A percentile compares a stretch with the other conserved stretches of the same genome.
phyloP scores from a whole-genome alignment of 305 asterid species.

The Fraxinus dipetala region DNA sequence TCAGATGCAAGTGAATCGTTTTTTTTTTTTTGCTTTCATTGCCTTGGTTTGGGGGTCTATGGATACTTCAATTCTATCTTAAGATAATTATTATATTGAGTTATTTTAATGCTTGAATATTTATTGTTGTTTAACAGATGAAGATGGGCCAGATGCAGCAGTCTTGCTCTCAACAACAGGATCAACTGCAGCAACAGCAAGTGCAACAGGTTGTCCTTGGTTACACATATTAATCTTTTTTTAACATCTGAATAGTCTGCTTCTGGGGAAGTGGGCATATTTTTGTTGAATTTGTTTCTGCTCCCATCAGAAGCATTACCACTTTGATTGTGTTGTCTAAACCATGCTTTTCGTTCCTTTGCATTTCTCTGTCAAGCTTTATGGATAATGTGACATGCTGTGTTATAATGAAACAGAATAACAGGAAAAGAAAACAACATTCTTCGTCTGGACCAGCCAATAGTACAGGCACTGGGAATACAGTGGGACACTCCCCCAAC shows the following conservation, averaged over 20 bases:
- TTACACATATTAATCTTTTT: conserved; percentile 13
- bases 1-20: neutral
- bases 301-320: neutral
- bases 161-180: conserved; percentile 88
- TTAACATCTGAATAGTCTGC: neutral
- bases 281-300: conserved; percentile 10
- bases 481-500: conserved; percentile 89
- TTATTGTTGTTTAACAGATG: conserved; percentile 46
- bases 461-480: conserved; percentile 98
- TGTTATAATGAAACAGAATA: conserved; percentile 49
- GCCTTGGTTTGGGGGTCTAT: neutral
- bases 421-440: conserved; percentile 88
- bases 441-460: conserved; percentile 98
- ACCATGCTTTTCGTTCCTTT: conserved; percentile 1
- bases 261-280: neutral
- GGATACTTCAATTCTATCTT: neutral
- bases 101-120: neutral
- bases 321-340: neutral
- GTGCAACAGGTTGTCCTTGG: conserved; percentile 63
- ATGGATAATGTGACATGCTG: conserved; percentile 6
- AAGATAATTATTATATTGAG: neutral
- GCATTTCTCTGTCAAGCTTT: conserved; percentile 12
- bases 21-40: too few relatives aligned
- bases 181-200: conserved; percentile 83
- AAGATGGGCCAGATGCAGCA: conserved; percentile 86